Evolutionary conservation across 2,329 filamentous ascomycete genomes (phyloP), one percentile per base, ranked within the genome.

Genomic region (Colletotrichum brevisporum): DNA sequence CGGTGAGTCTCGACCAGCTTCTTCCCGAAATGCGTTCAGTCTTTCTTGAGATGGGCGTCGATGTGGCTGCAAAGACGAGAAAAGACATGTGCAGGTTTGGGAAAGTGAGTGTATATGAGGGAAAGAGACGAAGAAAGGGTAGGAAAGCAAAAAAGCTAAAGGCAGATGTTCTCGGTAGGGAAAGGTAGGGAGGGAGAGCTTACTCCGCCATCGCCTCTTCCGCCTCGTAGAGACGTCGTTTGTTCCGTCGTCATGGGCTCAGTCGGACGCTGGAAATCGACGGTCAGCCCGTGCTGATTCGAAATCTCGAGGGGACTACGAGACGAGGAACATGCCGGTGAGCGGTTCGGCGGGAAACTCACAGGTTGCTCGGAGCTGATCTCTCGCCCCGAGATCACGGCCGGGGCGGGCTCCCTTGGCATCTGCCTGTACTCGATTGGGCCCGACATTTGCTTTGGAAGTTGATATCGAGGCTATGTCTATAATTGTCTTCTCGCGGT

Each of bases 311-410:
- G n/a, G 45, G 4, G 21, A 47, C 15, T 4, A 18, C 18, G 18
- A 8, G 12, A 15, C 13, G 12, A 13, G 36, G 36, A 2, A 21
- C 3, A 16, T 12, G 36, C 50, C 31, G 8, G 31, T 47, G 55
- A 67, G 48, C 57, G 61, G 45, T 48, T 39, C 21, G 55, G 59
- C 10, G n/a, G 48, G 48, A 31, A 5, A 75, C 79, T 58, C 76
- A 81, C 79, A 45, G 79, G 79, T 67, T 81, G 79, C 59, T 80
- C 77, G 67, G 74, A 63, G 73, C 74, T 79, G 56, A 72, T 61
- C 63, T 72, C 76, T 31, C 67, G 71, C 45, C 73, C 67, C 48
- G 77, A 71, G 43, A 74, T 70, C 51, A 76, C 74, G 50, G 72
- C 73, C 45, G 78, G 78, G 58, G 76, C 76, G 45, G 78, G 78